phyloP scores from a whole-genome alignment of 371 early-diverging fungal genomes.

The Mortierella sp. region DNA sequence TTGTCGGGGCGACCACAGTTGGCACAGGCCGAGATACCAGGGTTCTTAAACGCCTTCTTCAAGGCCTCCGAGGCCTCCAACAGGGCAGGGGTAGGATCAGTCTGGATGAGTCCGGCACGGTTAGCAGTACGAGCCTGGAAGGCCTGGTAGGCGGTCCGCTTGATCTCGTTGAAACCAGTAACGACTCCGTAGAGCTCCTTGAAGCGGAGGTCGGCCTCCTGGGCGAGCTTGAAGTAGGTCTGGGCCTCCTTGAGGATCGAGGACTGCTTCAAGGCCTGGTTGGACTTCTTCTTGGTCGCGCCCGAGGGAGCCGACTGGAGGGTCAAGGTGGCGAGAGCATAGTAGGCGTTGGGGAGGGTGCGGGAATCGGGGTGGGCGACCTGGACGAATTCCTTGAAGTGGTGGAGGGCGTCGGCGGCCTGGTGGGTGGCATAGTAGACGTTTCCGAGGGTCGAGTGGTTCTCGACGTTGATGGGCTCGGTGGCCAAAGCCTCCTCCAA shows the following conservation, averaged over 20 bases:
- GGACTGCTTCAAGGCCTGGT: slow-evolving; percentile 62
- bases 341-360: slow-evolving; percentile 70
- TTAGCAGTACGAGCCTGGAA: slow-evolving; percentile 59
- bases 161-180: slow-evolving; percentile 71
- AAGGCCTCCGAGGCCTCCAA: slow-evolving; percentile 49
- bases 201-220: slow-evolving; percentile 69
- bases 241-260: slow-evolving; percentile 61
- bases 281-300: slow-evolving; percentile 62
- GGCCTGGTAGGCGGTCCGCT: slow-evolving; percentile 65
- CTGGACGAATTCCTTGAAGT: slow-evolving; percentile 69
- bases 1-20: slow-evolving; percentile 70
- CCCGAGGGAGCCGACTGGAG: slow-evolving; percentile 55
- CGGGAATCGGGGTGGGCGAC: slow-evolving; percentile 71
- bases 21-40: slow-evolving; percentile 62
- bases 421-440: slow-evolving; percentile 69
- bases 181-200: slow-evolving; percentile 68
- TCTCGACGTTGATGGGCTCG: slow-evolving; percentile 67
- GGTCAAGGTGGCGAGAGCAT: slow-evolving; percentile 67
- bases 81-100: slow-evolving; percentile 43
- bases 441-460: slow-evolving; percentile 72
- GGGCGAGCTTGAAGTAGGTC: slow-evolving; percentile 67
- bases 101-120: slow-evolving; percentile 36
- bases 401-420: slow-evolving; percentile 66
- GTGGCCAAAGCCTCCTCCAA: slow-evolving; percentile 66
- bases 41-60: slow-evolving; percentile 57